Base-by-base conservation (phyloP, 1,284 basidiomycete species). In the Ganoderma leucocontextum region DNA sequence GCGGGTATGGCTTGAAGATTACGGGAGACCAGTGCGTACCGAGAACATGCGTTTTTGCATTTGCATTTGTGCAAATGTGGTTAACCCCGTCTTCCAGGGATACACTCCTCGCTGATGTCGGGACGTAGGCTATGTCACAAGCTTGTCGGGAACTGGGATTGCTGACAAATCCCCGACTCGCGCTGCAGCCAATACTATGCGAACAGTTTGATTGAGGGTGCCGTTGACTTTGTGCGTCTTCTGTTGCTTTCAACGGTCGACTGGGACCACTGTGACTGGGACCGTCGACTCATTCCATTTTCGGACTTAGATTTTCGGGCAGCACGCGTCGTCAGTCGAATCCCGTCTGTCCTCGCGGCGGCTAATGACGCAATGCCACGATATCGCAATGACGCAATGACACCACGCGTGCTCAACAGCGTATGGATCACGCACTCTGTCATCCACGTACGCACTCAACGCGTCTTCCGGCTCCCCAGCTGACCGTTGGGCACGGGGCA, bases 1-100 rank as follows among this genome's bases (percentile, higher is more conserved):
- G 86, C 1, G 77, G 84, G 15, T 87, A 88, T 69, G 86, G 83
- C 0, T 85, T 85, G 67, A 82, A 82, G 33, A 83, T 88, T 68
- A 82, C 82, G 63, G 86, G 86, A 8, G 87, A 84, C 72, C 87
- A 88, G 75, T 74, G 63, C 60, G 74, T 70, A 22, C 22, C 83
- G 60, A 80, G 81, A 25, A 15, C 39, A 25, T 25, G 38, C 36
- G n/a, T 25, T 13, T 15, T 8, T 22, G 47, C 22, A 2, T 39
- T 39, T 25, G 15, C 38, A 33, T 33, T 52, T 35, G 55, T 38
- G 55, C 58, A 25, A 25, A 39, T 41, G 36, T 60, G 58, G 58
- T 60, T 60, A 60, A 60, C 58, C 17, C 58, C 58, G 58, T 42
- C 19, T 55, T 39, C 36, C 57, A 74, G 78, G 72, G 80, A 81